Evolutionary conservation across 805 yeast genomes (phyloP).

Genomic region (Isabelozyma heimii): DNA sequence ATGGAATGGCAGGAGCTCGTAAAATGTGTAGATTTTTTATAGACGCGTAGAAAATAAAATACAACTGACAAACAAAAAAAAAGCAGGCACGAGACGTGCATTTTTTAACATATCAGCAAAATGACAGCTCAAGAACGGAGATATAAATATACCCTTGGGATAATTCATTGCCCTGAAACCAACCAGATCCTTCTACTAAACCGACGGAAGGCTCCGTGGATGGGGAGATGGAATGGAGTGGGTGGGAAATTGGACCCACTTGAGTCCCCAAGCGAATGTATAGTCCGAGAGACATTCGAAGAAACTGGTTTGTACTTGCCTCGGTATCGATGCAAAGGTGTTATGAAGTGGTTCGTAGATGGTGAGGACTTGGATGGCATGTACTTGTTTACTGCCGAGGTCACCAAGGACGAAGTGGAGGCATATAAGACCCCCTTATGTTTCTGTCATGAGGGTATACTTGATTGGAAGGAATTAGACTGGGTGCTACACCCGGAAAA

Average conservation of each 20-base stretch:
- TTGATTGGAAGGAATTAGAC: slow-evolving; percentile 38
- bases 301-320: slow-evolving; percentile 37
- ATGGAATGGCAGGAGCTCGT: slow-evolving; percentile 12
- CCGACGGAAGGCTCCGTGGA: slow-evolving; percentile 43
- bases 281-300: slow-evolving; percentile 39
- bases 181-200: slow-evolving; percentile 33
- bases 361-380: slow-evolving; percentile 31
- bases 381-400: slow-evolving; percentile 38
- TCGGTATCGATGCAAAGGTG: slow-evolving; percentile 30
- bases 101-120: not conserved
- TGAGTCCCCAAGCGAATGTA: slow-evolving; percentile 39
- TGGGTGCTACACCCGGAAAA: slow-evolving; percentile 37
- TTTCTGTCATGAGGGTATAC: slow-evolving; percentile 37
- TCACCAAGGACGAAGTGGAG: slow-evolving; percentile 18
- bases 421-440: slow-evolving; percentile 25
- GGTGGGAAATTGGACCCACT: slow-evolving; percentile 39
- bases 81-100: not conserved
- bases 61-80: not conserved
- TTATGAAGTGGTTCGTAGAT: slow-evolving; percentile 30
- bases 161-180: slow-evolving; percentile 26
- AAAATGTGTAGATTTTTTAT: slow-evolving; percentile 7
- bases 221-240: slow-evolving; percentile 49
- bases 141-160: slow-evolving; percentile 22
- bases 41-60: not conserved
- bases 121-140: not conserved